Evolutionary conservation across 768 basidiomycete genomes (phyloP), one percentile per base, ranked within the genome.

Genomic region (Pleurotus sapidus): DNA sequence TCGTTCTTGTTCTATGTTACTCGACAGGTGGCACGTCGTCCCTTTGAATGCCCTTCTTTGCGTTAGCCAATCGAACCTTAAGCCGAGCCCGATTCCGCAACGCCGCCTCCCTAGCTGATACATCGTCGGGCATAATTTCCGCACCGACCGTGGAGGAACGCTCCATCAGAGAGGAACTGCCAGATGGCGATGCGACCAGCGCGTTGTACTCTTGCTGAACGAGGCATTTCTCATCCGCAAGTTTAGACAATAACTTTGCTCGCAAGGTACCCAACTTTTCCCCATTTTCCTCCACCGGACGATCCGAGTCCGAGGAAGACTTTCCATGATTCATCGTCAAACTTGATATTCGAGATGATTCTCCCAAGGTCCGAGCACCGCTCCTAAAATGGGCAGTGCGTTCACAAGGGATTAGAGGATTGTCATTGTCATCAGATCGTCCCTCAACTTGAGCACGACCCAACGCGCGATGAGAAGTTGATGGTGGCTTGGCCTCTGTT

Each of bases 71-170:
- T 34, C 78, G 77, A 23, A 75, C 73, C 23, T 74, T 78, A 60
- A 84, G 61, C 57, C 73, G 79, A 40, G 80, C 78, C 62, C 78
- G 78, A 50, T 67, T 68, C 51, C 82, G 78, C 60, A 84, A 69
- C 56, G 69, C 71, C 48, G 71, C 72, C 62, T 85, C 83, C 54
- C 71, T 68, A 60, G 59, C 62, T 30, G 42, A 17, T 45, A n/a
- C 42, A 45, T 45, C 20, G 20, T 45, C n/a, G n/a, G 11, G n/a
- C 57, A 58, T 53, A 60, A 59, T 61, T 61, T 56, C 49, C 55
- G 4, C 55, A 49, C 42, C 27, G 49, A 23, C 40, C 34, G 57
- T 58, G 50, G 53, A n/a, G 38, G 17, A 12, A 9, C 37, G 45
- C 34, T 55, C 61, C 49, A 24, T 59, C 60, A 27, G 60, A 62